Evolutionary conservation across 768 basidiomycete species (phyloP).

Genomic region (Neoboletus brunneissimus): DNA sequence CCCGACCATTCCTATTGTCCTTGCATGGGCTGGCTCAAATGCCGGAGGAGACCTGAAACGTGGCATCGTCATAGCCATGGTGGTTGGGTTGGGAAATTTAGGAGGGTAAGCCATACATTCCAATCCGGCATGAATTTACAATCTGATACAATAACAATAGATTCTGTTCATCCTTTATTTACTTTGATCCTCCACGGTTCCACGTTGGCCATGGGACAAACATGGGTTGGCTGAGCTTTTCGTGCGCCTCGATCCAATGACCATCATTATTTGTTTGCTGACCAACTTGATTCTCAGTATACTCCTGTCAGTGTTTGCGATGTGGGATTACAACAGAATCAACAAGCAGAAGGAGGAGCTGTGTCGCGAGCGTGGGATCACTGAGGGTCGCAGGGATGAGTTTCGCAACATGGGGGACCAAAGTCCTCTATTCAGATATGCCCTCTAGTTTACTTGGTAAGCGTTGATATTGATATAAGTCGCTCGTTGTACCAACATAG

Average conservation of each 20-base stretch:
- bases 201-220: conserved; percentile 37
- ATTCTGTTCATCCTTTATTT: conserved; percentile 43
- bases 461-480: no score
- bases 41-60: conserved; percentile 55
- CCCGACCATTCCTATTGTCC: conserved; percentile 44
- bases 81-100: conserved; percentile 54
- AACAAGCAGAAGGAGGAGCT: conserved; percentile 48
- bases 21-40: conserved; percentile 57
- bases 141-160: conserved; percentile 20
- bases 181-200: conserved; percentile 37
- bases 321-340: conserved; percentile 47
- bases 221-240: conserved; percentile 35
- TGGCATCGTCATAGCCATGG: conserved; percentile 50
- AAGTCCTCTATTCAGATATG: conserved; percentile 54
- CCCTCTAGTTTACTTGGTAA: conserved; percentile 9
- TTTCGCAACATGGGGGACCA: conserved; percentile 50
- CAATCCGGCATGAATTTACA: neutral
- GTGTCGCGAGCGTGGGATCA: conserved; percentile 45
- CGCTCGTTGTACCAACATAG: conserved; percentile 10
- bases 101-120: conserved; percentile 41
- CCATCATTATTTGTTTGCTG: conserved; percentile 23
- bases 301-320: conserved; percentile 39
- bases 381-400: conserved; percentile 36
- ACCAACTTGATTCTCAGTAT: conserved; percentile 35
- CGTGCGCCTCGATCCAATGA: conserved; percentile 18